Base-by-base conservation (phyloP, 345 rosid genomes). In the Lepidium sativum region DNA sequence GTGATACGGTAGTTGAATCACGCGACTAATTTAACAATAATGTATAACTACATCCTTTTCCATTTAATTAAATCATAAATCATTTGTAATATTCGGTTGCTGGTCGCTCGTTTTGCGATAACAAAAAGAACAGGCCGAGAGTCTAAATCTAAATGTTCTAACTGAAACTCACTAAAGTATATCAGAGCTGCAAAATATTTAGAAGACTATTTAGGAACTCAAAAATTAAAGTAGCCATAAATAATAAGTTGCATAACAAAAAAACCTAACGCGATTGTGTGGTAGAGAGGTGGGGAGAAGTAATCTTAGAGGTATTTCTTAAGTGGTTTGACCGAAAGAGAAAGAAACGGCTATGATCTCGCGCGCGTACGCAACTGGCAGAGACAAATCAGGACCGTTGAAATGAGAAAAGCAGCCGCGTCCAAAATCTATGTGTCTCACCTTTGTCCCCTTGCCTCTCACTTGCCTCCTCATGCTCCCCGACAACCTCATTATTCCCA, bases 381-480 rank as follows among this genome's bases (percentile, higher is more conserved):
- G 16, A 47, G 43, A 60, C 6, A 52, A 60, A 69, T 60, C 73
- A 31, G 23, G 43, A 60, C 73, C 67, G 37, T 69, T 60, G 65
- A 61, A 68, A 44, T 33, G 4, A 18, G 49, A 33, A 68, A 42
- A 42, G 54, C 51, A 60, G 20, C 67, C 73, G 61, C 54, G 68
- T 69, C 74, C 47, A 69, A 69, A 60, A 18, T 51, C 12, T 60
- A 6, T 11, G 17, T 89, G 95, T 81, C 96, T 82, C 80, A 60
- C 53, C 38, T 39, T 77, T 87, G 97, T 86, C 89, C 85, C 94
- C 88, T 77, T 79, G 85, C 85, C 84, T 80, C 80, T 72, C 67
- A 65, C 69, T 60, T 86, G 94, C 40, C 81, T 17, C 79, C 81
- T 39, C 45, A 20, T 68, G 81, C 86, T 63, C 63, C 60, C 95